Percentiles rank a stretch among this genome's conserved stretches.
phyloP scores from a whole-genome alignment of 108 stramenopile genomes.

The Fistulifera pelliculosa region DNA sequence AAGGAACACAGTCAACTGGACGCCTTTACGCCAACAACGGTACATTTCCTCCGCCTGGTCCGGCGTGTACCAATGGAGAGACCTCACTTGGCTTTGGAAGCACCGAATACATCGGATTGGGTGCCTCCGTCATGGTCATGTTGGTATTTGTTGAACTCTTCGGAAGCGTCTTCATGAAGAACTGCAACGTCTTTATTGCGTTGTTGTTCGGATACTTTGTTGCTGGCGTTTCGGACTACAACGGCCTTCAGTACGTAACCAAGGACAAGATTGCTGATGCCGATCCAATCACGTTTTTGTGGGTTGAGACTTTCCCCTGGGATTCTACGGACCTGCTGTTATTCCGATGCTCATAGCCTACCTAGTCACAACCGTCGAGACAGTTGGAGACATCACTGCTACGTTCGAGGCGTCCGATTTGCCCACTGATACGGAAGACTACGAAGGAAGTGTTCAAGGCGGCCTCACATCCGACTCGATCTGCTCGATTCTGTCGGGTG shows the following conservation, averaged over 20 bases:
- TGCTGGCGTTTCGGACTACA: conserved; percentile 19
- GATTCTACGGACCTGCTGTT: conserved; percentile 37
- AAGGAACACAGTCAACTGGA: conserved; percentile 35
- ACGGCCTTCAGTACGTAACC: conserved; percentile 19
- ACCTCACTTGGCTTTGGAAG: conserved; percentile 32
- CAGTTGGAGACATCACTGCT: conserved; percentile 59
- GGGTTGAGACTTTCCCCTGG: conserved; percentile 41
- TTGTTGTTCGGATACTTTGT: conserved; percentile 40
- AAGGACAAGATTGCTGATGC: conserved; percentile 17
- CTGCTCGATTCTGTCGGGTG: conserved; percentile 30
- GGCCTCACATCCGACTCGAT: conserved; percentile 45
- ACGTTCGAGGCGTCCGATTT: conserved; percentile 48
- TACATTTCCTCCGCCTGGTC: conserved; percentile 21
- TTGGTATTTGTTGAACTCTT: conserved; percentile 36
- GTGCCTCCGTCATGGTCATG: conserved; percentile 36
- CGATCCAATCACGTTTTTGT: conserved; percentile 30
- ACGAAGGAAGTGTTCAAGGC: conserved; percentile 48
- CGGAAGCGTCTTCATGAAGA: conserved; percentile 56
- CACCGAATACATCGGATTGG: conserved; percentile 56
- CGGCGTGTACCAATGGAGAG: conserved; percentile 34
- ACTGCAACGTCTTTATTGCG: conserved; percentile 52
- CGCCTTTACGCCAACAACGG: conserved; percentile 13
- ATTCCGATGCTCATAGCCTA: conserved; percentile 47
- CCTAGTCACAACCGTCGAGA: conserved; percentile 65
- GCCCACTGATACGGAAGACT: conserved; percentile 26